A percentile compares a stretch with the other conserved stretches of the same genome.
These are phyloP conservation scores for Phylloporus sp. DNA, from an alignment of 768 basidiomycete genomes.

Conservation along the genomic window DNA sequence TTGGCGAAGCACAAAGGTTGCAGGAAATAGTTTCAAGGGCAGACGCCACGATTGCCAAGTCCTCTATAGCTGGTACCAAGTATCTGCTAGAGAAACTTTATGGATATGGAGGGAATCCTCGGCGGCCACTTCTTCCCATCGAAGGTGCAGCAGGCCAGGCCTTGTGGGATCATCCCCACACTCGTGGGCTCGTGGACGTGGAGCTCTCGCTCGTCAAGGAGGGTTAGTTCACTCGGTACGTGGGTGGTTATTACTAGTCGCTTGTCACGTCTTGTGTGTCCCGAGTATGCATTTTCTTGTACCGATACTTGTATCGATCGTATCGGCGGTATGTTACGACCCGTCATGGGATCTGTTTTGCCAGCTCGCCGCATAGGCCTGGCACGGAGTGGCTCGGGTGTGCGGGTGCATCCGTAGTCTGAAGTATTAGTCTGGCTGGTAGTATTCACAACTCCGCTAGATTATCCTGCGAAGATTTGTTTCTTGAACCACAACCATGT, in stretches of 20 bases:
- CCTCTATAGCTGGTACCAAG: slow-evolving; percentile 82
- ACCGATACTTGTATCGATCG: neutral
- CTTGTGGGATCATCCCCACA: slow-evolving; percentile 72
- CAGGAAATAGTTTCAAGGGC: slow-evolving; percentile 80
- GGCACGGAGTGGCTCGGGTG: slow-evolving; percentile 13
- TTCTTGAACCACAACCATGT: slow-evolving; percentile 27
- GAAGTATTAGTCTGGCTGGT: no score
- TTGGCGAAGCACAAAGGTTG: slow-evolving; percentile 66
- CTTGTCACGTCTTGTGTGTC: neutral
- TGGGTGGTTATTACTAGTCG: neutral
- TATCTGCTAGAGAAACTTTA: slow-evolving; percentile 66
- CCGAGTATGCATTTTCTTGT: neutral
- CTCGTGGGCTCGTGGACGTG: slow-evolving; percentile 59
- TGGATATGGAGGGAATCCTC: slow-evolving; percentile 79
- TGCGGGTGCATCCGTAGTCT: neutral
- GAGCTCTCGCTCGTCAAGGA: slow-evolving; percentile 54
- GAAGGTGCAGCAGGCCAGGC: slow-evolving; percentile 49
- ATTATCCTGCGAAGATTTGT: slow-evolving; percentile 15
- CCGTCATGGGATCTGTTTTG: neutral
- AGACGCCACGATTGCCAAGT: slow-evolving; percentile 75
- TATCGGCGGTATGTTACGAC: neutral
- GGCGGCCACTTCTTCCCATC: slow-evolving; percentile 73
- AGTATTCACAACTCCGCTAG: slow-evolving; percentile 7
- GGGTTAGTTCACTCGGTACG: no score
- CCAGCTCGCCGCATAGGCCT: slow-evolving; percentile 2